Conservation (phyloP, 768 basidiomycete species). For the Mycena rebaudengoi region DNA sequence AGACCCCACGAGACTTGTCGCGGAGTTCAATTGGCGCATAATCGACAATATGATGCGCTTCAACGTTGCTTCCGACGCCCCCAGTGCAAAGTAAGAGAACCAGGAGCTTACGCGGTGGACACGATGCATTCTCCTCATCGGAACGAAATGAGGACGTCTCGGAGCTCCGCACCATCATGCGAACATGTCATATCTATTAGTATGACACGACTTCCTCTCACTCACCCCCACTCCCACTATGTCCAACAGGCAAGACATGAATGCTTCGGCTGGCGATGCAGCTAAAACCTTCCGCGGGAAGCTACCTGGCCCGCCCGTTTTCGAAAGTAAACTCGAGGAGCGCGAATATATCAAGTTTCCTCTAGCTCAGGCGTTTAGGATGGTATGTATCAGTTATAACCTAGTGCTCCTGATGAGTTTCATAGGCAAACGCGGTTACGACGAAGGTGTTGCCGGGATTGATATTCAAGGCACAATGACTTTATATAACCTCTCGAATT, state of each 20-base stretch:
- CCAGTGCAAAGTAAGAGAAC: too few relatives aligned
- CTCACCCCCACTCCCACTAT: too few relatives aligned
- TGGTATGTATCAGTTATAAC: slow-evolving; percentile 47
- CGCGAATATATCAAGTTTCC: slow-evolving; percentile 53
- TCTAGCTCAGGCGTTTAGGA: slow-evolving; percentile 55
- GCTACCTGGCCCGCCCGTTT: slow-evolving; percentile 41
- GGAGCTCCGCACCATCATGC: too few relatives aligned
- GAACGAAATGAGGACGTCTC: too few relatives aligned
- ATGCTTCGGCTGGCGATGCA: not conserved
- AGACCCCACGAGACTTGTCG: too few relatives aligned
- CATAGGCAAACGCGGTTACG: slow-evolving; percentile 51
- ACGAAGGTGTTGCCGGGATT: slow-evolving; percentile 54
- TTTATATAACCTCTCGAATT: not conserved
- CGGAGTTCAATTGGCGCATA: too few relatives aligned
- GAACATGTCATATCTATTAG: too few relatives aligned
- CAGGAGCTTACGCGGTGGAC: too few relatives aligned
- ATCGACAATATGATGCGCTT: too few relatives aligned
- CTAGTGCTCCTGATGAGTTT: not conserved
- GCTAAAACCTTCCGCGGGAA: not conserved
- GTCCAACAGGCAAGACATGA: not conserved
- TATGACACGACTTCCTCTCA: too few relatives aligned
- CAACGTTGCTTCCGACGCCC: too few relatives aligned
- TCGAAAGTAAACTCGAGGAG: slow-evolving; percentile 45
- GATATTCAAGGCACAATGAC: not conserved
- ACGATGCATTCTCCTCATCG: too few relatives aligned